Conservation (phyloP, 2,329 filamentous ascomycete species). For the Aplosporella prunicola region DNA sequence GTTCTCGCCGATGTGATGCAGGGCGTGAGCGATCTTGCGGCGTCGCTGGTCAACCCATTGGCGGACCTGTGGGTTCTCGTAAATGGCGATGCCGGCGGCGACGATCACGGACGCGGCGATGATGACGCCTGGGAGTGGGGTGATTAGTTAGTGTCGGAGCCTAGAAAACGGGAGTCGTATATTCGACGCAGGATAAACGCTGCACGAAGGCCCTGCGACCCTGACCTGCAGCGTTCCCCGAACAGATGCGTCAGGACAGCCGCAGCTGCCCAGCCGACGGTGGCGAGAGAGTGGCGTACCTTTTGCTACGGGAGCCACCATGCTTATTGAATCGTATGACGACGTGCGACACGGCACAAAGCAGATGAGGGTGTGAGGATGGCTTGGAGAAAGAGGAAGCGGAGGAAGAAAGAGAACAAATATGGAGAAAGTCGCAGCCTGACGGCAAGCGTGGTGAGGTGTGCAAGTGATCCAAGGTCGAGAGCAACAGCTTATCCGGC, state of each 20-base stretch:
- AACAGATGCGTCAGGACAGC: conserved; percentile 4
- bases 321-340: conserved; percentile 14
- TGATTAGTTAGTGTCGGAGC: conserved; percentile 19
- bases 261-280: conserved; percentile 15
- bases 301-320: conserved; percentile 34
- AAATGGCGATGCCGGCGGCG: conserved; percentile 53
- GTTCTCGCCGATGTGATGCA: conserved; percentile 52
- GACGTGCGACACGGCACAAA: neutral
- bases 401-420: neutral
- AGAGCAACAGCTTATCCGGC: neutral
- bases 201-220: conserved; percentile 11
- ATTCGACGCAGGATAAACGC: conserved; percentile 7
- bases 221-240: conserved; percentile 19
- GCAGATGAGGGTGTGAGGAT: neutral
- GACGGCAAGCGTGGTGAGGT: neutral
- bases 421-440: neutral
- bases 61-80: conserved; percentile 54
- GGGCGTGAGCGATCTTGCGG: conserved; percentile 49
- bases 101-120: conserved; percentile 52
- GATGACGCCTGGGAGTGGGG: conserved; percentile 45
- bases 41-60: conserved; percentile 54
- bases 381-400: neutral
- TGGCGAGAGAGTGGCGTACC: conserved; percentile 23
- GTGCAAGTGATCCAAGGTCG: neutral
- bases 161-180: neutral